A percentile compares a stretch with the other conserved stretches of the same genome.
phyloP scores from a whole-genome alignment of 2,329 filamentous ascomycete species.

The Nannizzia gypsea region DNA sequence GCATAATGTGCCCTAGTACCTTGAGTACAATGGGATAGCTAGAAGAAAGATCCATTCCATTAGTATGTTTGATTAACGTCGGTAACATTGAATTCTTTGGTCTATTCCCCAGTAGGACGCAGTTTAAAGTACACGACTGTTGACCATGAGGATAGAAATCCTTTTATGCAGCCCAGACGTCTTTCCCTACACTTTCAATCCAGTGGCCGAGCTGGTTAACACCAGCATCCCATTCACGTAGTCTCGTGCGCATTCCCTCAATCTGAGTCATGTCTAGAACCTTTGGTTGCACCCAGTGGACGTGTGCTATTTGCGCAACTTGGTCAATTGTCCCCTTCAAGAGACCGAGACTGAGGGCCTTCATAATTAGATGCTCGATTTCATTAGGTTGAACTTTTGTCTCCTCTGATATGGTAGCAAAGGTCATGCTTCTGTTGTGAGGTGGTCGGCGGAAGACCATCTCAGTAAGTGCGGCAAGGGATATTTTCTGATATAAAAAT shows the following conservation, averaged over 20 bases:
- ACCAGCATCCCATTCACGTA: slow-evolving; percentile 91
- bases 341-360: slow-evolving; percentile 86
- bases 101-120: neutral
- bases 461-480: slow-evolving; percentile 89
- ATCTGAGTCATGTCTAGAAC: slow-evolving; percentile 94
- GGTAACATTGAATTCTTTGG: neutral
- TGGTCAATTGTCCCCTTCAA: slow-evolving; percentile 90
- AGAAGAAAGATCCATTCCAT: neutral
- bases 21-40: neutral
- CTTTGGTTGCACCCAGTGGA: slow-evolving; percentile 98
- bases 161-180: slow-evolving; percentile 77
- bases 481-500: slow-evolving; percentile 95
- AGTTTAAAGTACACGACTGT: neutral
- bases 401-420: slow-evolving; percentile 74
- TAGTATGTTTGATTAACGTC: too few species aligned
- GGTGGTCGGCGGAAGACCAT: slow-evolving; percentile 91
- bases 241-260: slow-evolving; percentile 71
- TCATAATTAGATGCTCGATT: slow-evolving; percentile 98
- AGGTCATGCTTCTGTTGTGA: slow-evolving; percentile 90
- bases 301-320: slow-evolving; percentile 83
- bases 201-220: slow-evolving; percentile 94
- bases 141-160: neutral
- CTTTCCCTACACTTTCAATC: slow-evolving; percentile 88
- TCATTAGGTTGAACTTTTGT: slow-evolving; percentile 84
- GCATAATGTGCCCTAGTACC: too few species aligned